Evolutionary conservation across 2,329 filamentous ascomycete species (phyloP).

Genomic region (Phoma sp.): DNA sequence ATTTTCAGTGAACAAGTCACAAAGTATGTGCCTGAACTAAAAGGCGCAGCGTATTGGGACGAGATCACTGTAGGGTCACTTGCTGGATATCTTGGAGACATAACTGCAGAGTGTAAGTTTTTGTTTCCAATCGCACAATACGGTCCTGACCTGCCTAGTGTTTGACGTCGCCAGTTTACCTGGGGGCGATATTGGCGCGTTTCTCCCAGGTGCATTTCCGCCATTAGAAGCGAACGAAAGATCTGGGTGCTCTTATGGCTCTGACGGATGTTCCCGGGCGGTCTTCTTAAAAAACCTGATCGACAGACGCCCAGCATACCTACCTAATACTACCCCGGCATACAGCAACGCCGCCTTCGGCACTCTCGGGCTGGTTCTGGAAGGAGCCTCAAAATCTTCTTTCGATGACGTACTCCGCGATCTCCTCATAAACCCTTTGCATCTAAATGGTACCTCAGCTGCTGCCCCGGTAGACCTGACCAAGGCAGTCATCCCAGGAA

Average conservation of each 20-base stretch:
- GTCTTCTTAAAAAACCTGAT: conserved; percentile 9
- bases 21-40: conserved; percentile 38
- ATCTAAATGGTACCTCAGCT: conserved; percentile 53
- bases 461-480: conserved; percentile 22
- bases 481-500: conserved; percentile 16
- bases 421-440: conserved; percentile 54
- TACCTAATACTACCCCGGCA: conserved; percentile 54
- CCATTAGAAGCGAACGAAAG: conserved; percentile 10
- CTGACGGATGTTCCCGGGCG: conserved; percentile 8
- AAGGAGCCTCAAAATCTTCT: conserved; percentile 53
- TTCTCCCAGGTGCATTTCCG: conserved; percentile 14
- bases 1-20: conserved; percentile 48
- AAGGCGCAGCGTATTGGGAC: conserved; percentile 37
- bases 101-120: conserved; percentile 34
- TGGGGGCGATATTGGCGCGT: conserved; percentile 9
- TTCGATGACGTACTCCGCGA: conserved; percentile 50
- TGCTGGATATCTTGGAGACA: conserved; percentile 42
- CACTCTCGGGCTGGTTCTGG: conserved; percentile 56
- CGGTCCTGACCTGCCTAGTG: background rate
- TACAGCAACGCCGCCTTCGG: conserved; percentile 61
- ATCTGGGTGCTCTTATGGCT: conserved; percentile 5
- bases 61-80: conserved; percentile 44
- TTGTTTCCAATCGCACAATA: too few relatives aligned
- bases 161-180: conserved; percentile 1
- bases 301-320: conserved; percentile 48